Evolutionary conservation across 2,329 filamentous ascomycete genomes (phyloP).

Genomic region (Fusarium austroafricanum): DNA sequence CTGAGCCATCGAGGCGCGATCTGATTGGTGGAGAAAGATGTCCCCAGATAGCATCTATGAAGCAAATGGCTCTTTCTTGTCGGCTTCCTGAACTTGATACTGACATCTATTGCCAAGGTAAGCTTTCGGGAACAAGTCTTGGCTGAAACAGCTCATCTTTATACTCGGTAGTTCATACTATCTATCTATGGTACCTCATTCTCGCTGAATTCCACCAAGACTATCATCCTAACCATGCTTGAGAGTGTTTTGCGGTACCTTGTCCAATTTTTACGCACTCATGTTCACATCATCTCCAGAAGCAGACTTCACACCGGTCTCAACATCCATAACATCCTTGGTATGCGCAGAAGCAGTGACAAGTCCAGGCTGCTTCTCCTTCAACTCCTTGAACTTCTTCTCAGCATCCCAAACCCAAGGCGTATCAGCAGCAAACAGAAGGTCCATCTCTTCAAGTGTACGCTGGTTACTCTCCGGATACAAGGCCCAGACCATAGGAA

Average conservation of each 20-base stretch:
- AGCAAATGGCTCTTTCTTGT: too few species aligned
- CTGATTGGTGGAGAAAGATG: not conserved
- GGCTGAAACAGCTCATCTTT: too few species aligned
- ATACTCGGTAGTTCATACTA: too few species aligned
- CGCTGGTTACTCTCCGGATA: conserved; percentile 81
- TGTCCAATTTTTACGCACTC: not conserved
- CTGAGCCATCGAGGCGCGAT: conserved; percentile 1
- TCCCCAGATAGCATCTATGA: too few species aligned
- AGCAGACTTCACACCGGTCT: conserved; percentile 2
- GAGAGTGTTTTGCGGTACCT: too few species aligned
- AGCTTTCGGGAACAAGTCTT: too few species aligned
- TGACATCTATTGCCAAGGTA: too few species aligned
- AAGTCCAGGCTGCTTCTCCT: conserved; percentile 67
- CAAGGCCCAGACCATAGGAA: conserved; percentile 77
- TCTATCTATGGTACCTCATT: too few species aligned
- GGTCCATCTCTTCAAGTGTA: conserved; percentile 80
- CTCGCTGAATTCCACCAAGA: too few species aligned
- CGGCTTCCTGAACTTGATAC: too few species aligned
- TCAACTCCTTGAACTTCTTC: conserved; percentile 70
- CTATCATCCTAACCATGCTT: too few species aligned
- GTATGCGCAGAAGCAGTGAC: conserved; percentile 11
- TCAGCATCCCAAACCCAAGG: conserved; percentile 80
- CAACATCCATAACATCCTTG: conserved; percentile 18
- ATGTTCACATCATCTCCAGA: conserved; percentile 23
- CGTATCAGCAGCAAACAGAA: conserved; percentile 74